A percentile compares a stretch with the other conserved stretches of the same genome.
Conservation (phyloP, 2,329 filamentous ascomycete genomes). For the Thielaviopsis punctulata region DNA sequence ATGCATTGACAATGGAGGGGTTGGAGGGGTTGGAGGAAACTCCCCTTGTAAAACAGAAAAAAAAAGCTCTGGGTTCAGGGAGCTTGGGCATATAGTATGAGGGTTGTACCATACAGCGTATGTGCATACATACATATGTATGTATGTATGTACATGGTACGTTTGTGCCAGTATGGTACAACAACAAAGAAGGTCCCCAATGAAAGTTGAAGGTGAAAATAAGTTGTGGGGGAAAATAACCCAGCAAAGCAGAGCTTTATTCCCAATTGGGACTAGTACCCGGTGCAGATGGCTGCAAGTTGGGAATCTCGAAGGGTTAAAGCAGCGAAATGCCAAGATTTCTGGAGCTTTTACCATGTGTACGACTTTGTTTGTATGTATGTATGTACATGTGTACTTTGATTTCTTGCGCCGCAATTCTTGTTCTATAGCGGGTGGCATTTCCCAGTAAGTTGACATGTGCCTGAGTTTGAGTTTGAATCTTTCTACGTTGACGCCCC, state of each 20-base stretch:
- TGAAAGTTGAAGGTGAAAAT: slow-evolving; percentile 7
- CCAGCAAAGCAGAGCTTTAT: neutral
- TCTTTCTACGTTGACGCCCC: neutral
- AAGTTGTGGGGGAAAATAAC: neutral
- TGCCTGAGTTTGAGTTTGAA: neutral
- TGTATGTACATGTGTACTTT: no score
- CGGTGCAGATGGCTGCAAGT: slow-evolving; percentile 11
- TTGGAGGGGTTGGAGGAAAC: neutral
- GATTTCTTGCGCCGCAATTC: no score
- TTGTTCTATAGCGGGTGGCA: neutral
- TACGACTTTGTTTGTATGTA: neutral
- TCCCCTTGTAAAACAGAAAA: neutral
- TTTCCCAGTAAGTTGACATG: neutral
- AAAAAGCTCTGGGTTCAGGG: neutral
- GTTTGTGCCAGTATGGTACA: neutral
- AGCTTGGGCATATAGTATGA: no score
- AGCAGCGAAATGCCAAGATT: slow-evolving; percentile 1
- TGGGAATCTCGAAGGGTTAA: neutral
- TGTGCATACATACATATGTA: neutral
- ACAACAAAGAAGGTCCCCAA: neutral
- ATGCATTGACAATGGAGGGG: neutral
- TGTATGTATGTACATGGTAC: neutral
- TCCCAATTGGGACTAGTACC: slow-evolving; percentile 9
- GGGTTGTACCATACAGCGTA: no score
- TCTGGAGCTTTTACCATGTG: slow-evolving; percentile 2